Conservation (phyloP, 202 grass and related monocot species). For the Cymbopogon flexuosus region DNA sequence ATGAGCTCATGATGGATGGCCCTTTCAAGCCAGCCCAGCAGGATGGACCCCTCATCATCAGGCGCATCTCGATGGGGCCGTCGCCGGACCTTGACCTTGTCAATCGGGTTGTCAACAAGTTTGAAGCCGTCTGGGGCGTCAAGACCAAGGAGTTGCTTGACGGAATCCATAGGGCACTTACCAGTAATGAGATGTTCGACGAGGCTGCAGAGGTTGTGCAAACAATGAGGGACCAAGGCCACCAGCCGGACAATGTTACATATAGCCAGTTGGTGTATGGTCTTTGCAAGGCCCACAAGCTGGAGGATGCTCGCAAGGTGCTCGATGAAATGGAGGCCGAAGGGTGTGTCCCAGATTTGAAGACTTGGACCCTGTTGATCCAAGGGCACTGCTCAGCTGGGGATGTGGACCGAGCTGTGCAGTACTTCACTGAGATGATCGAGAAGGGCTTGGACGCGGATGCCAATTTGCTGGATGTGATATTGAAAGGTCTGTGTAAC, state of each 20-base stretch:
- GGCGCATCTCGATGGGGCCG: conserved; percentile 46
- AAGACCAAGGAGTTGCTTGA: conserved; percentile 65
- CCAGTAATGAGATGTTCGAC: conserved; percentile 52
- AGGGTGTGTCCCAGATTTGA: conserved; percentile 59
- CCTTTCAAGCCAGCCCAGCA: conserved; percentile 64
- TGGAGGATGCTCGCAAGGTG: conserved; percentile 63
- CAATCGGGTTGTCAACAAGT: conserved; percentile 62
- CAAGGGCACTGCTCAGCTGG: conserved; percentile 63
- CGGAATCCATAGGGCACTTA: conserved; percentile 70
- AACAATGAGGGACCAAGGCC: conserved; percentile 58
- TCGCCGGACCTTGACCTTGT: conserved; percentile 59
- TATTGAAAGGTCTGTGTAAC: conserved; percentile 61
- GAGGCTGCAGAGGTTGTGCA: conserved; percentile 55
- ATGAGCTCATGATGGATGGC: conserved; percentile 93
- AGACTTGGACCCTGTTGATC: conserved; percentile 94
- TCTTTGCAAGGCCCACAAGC: conserved; percentile 53
- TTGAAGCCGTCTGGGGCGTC: conserved; percentile 44
- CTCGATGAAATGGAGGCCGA: conserved; percentile 60
- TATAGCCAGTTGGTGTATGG: conserved; percentile 79
- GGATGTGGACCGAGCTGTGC: conserved; percentile 55
- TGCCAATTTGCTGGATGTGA: conserved; percentile 58
- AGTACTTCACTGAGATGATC: conserved; percentile 61
- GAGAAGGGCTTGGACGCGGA: conserved; percentile 57
- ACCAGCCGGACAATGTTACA: conserved; percentile 72
- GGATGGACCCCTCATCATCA: conserved; percentile 53